phyloP scores from a whole-genome alignment of 1,139 yeast genomes.

The Hemisphaericaspora subhashii region DNA sequence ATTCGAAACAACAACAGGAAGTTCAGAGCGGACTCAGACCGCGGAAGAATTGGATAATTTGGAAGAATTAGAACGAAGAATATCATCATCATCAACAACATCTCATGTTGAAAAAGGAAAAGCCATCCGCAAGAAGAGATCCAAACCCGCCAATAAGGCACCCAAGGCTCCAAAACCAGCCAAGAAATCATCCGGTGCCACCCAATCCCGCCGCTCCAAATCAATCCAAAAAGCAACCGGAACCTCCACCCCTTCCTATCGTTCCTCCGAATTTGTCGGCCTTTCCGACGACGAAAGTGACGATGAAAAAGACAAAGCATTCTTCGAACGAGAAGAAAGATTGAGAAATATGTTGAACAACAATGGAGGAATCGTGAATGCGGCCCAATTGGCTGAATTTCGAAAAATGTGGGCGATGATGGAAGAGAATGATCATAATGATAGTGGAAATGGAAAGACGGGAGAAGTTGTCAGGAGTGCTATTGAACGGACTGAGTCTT shows the following conservation, averaged over 20 bases:
- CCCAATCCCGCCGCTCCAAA: neutral
- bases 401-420: conserved; percentile 38
- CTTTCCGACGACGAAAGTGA: conserved; percentile 72
- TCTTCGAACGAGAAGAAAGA: conserved; percentile 59
- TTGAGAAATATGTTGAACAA: conserved; percentile 43
- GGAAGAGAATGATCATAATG: too few relatives aligned
- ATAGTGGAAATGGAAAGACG: conserved; percentile 13
- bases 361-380: conserved; percentile 44
- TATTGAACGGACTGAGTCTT: conserved; percentile 18
- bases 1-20: conserved; percentile 28
- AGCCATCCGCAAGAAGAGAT: conserved; percentile 20
- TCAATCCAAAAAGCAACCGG: conserved; percentile 2
- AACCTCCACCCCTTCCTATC: conserved; percentile 22
- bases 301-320: conserved; percentile 52
- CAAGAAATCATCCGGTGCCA: too few relatives aligned
- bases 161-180: too few relatives aligned
- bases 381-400: conserved; percentile 38
- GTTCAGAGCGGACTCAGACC: conserved; percentile 16
- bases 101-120: conserved; percentile 19
- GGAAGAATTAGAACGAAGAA: conserved; percentile 32
- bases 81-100: conserved; percentile 14
- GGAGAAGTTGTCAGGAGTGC: conserved; percentile 26
- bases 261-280: conserved; percentile 55
- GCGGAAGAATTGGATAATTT: conserved; percentile 31
- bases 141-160: conserved; percentile 1